Evolutionary conservation across 345 rosid species (phyloP), one percentile per base, ranked within the genome.

Genomic region (Physaria fendleri): DNA sequence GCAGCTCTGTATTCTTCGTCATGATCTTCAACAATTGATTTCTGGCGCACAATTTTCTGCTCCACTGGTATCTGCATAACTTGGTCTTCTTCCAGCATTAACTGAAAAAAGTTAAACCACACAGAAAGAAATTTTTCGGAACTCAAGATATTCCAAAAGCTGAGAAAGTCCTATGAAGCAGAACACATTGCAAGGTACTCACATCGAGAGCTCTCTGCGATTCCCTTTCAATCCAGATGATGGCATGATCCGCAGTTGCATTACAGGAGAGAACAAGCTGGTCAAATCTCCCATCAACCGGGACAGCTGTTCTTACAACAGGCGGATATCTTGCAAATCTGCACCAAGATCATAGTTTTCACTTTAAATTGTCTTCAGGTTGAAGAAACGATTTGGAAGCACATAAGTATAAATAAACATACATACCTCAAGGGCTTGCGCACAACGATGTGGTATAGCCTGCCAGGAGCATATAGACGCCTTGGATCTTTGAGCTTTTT

Each of bases 281-380:
- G 82, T 93, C 97, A 60, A 93, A 93, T 61, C 97, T 83, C 62
- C 97, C 95, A 71, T 93, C 95, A 45, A 93, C 97, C 15, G 99
- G 99, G 4, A 89, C 99, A 45, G 99, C 99, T 15, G 94, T 93
- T 76, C 85, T 86, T 73, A 93, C 99, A 67, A 86, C 82, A 0
- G 99, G 94, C 14, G 97, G 99, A 82, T 68, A 81, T 68, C 95
- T 81, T 75, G 94, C 91, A 3, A 81, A 46, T 81, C 99, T 93
- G 75, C 70, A 71, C 74, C 66, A 66, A 58, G 14, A 16, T 33
- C 56, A 39, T 2, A 25, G 22, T 23, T 39, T 10, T 54, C 35
- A 46, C 15, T 27, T 37, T 18, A 8, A 35, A 29, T 23, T 17
- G 2, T 14, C 22, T 39, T 52, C 14, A 20, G 23, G 39, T 11